Conservation (phyloP, 2,329 filamentous ascomycete genomes). For the Trichoderma sp. region DNA sequence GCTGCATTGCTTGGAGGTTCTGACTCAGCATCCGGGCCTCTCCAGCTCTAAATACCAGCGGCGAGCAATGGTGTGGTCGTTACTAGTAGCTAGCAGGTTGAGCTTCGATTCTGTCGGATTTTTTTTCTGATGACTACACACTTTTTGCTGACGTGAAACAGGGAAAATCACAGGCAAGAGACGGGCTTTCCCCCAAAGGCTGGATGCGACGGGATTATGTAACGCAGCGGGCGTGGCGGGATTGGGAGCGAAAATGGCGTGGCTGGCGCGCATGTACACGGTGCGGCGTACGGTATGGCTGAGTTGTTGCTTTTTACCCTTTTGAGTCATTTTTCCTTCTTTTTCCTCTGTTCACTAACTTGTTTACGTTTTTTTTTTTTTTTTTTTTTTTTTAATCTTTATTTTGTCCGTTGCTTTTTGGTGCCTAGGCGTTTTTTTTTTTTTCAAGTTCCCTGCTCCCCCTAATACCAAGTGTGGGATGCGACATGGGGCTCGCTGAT, state of each 20-base stretch:
- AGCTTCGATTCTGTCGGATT: slow-evolving; percentile 1
- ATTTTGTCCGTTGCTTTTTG: neutral
- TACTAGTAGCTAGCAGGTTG: neutral
- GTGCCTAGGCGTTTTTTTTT: neutral
- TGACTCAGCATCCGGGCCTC: slow-evolving; percentile 26
- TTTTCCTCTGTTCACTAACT: neutral
- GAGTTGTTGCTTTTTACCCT: neutral
- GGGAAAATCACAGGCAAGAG: slow-evolving; percentile 7
- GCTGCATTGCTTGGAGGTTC: slow-evolving; percentile 28
- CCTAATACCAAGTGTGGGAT: neutral
- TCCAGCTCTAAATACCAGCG: slow-evolving; percentile 9
- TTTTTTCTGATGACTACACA: slow-evolving; percentile 26
- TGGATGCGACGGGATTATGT: slow-evolving; percentile 27
- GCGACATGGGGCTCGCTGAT: slow-evolving; percentile 2
- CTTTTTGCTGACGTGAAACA: slow-evolving; percentile 26
- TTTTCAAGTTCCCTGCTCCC: neutral
- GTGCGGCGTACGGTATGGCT: slow-evolving; percentile 1
- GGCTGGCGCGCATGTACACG: slow-evolving; percentile 19
- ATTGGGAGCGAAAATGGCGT: slow-evolving; percentile 24
- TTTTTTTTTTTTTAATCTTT: neutral
- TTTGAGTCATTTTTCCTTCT: neutral
- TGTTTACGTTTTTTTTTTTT: neutral
- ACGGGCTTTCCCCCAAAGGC: neutral
- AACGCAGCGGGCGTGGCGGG: slow-evolving; percentile 23
- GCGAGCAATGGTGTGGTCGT: slow-evolving; percentile 4